Evolutionary conservation across 73 alveolate genomes (phyloP).

Genomic region (Symbiodinium pilosum): DNA sequence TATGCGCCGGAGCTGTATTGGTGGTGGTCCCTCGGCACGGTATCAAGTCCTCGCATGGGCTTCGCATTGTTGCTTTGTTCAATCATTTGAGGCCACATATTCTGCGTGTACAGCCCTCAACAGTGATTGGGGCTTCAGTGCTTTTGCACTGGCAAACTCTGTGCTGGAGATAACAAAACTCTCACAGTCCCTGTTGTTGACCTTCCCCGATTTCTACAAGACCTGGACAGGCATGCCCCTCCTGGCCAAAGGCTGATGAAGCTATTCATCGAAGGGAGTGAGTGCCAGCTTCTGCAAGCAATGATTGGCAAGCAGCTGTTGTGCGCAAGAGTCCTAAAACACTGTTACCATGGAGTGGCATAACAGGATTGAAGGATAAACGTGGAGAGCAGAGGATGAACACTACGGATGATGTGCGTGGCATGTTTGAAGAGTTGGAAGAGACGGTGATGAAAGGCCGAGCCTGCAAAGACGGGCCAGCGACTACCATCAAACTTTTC

Average conservation of each 20-base stretch:
- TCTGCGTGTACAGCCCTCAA: neutral
- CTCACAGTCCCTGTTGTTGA: neutral
- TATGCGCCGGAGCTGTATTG: neutral
- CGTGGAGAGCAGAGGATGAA: neutral
- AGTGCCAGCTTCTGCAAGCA: neutral
- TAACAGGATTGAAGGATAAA: neutral
- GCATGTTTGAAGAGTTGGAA: neutral
- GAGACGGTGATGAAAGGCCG: neutral
- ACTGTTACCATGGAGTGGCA: neutral
- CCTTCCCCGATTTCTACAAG: neutral
- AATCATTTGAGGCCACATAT: neutral
- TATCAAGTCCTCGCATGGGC: neutral
- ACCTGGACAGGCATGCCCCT: neutral
- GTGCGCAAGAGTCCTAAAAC: neutral
- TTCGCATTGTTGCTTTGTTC: neutral
- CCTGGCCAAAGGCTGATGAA: neutral
- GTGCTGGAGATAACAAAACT: neutral
- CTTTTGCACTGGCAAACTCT: neutral
- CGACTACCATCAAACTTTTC: neutral
- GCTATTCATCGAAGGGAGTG: neutral
- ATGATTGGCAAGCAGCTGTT: neutral
- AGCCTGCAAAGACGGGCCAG: neutral
- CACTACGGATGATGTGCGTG: neutral
- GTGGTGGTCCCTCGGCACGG: neutral
- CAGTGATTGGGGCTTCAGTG: neutral